These are phyloP conservation scores for Phytopythium boreale DNA, from an alignment of 352 stramenopile genomes.

Conservation along the genomic window DNA sequence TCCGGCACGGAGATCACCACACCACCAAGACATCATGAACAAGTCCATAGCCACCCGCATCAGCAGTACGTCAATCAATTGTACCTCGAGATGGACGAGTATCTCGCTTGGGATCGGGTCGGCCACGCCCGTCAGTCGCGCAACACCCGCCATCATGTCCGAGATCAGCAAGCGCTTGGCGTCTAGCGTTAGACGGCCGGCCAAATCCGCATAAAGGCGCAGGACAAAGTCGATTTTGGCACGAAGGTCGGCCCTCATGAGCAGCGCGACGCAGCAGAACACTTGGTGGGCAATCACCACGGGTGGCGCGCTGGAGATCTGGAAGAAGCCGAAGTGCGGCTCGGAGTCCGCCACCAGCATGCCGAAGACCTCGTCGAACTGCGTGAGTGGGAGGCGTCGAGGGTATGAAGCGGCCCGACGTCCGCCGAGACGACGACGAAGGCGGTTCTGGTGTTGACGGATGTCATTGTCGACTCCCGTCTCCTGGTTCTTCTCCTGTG, in stretches of 20 bases:
- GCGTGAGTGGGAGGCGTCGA: slow-evolving; percentile 34
- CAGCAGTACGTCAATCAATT: neutral
- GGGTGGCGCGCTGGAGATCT: slow-evolving; percentile 15
- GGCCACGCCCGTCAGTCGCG: slow-evolving; percentile 35
- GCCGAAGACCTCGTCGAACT: slow-evolving; percentile 79
- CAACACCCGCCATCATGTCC: slow-evolving; percentile 37
- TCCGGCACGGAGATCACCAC: neutral
- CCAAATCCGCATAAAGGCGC: slow-evolving; percentile 49
- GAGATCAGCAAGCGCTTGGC: slow-evolving; percentile 37
- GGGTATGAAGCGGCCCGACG: slow-evolving; percentile 24
- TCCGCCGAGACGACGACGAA: neutral
- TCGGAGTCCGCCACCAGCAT: slow-evolving; percentile 63
- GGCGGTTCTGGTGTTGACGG: neutral
- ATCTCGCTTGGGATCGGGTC: slow-evolving; percentile 30
- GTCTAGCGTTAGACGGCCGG: slow-evolving; percentile 35
- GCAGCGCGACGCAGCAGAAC: slow-evolving; percentile 52
- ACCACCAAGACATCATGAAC: neutral
- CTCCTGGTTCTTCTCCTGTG: neutral
- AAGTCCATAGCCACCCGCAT: neutral
- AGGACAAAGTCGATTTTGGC: slow-evolving; percentile 60
- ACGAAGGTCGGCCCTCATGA: slow-evolving; percentile 50
- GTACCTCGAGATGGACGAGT: slow-evolving; percentile 20
- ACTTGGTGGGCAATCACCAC: slow-evolving; percentile 50
- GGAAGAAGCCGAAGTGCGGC: slow-evolving; percentile 70
- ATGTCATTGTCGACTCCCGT: neutral